A percentile compares a stretch with the other conserved stretches of the same genome.
Conservation (phyloP, 305 asterid genomes). For the Ilex paraguariensis region DNA sequence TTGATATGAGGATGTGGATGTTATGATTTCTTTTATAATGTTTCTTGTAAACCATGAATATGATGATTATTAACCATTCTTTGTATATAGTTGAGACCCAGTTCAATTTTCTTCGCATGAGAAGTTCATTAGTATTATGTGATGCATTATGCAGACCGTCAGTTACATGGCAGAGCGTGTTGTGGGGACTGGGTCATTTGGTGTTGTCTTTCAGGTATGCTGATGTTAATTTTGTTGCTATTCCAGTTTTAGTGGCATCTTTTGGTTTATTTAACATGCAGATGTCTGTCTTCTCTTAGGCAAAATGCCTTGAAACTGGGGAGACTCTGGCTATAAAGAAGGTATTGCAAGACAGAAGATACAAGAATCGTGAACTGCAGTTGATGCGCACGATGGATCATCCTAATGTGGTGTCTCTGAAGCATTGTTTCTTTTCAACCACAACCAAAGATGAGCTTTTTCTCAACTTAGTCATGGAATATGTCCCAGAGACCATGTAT, state of each 20-base stretch:
- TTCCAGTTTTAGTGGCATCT: background rate
- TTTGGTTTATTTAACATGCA: background rate
- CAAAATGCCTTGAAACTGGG: constrained; percentile 8
- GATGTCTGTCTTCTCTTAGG: background rate
- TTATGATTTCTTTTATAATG: too few species aligned
- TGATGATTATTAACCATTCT: too few species aligned
- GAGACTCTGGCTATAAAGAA: constrained; percentile 5
- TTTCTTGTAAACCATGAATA: too few species aligned
- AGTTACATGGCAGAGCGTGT: constrained; percentile 10
- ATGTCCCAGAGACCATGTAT: constrained; percentile 5
- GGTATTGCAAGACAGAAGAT: constrained; percentile 7
- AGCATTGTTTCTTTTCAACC: constrained; percentile 9
- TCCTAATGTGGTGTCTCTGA: constrained; percentile 3
- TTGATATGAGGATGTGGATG: too few species aligned
- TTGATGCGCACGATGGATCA: constrained; percentile 8
- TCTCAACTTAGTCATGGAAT: constrained; percentile 5
- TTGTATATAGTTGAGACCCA: too few species aligned
- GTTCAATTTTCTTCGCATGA: too few species aligned
- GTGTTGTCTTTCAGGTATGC: constrained; percentile 3
- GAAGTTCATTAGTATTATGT: background rate
- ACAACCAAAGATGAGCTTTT: constrained; percentile 5
- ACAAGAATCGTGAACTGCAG: constrained; percentile 9
- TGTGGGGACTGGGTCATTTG: constrained; percentile 8
- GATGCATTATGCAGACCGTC: constrained; percentile 5
- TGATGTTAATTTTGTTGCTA: background rate